Evolutionary conservation across 129 eudicot genomes (phyloP), one percentile per base, ranked within the genome.

Genomic region (Lactuca saligna): DNA sequence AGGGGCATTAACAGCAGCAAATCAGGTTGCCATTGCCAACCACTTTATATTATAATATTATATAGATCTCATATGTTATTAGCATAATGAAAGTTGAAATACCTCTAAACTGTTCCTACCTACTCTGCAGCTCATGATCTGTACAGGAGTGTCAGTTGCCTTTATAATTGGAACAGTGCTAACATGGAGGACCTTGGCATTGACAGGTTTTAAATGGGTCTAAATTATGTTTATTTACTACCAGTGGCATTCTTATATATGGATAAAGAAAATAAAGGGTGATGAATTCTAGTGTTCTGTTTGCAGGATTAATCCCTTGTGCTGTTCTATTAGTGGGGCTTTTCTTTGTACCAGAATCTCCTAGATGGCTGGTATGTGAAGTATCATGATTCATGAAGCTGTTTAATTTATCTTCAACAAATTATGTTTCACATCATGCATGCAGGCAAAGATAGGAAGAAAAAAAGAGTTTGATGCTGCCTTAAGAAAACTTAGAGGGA

Each of bases 1-100:
- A 81, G 98, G 98, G 51, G 96, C 92, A 70, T 82, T 93, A 75
- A 93, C 96, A 63, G 86, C 98, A 35, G 65, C 86, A 69, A 89
- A 87, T 77, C 98, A 93, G 98, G 98, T 93, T 73, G 51, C 37
- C 13, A 33, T 93, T 73, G 51, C 37, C 0, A 33, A 38, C 62
- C 59, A 53, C 51, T 29, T 60, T 16, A 25, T 16, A 25, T 0
- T 20, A 14, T 51, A 44, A 25, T 16, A 25, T 0, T 20, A 14
- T 51, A 44, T 74, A 6, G 38, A 53, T 54, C 16, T 62, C 42
- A 7, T 61, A 17, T 54, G 14, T 39, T 17, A 48, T 38, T 37
- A 35, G 74, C 63, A 32, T 46, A 68, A 13, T 54, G 39, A 37
- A 29, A 16, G 49, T 60, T 13, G 15, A 65, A 9, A 32, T 70